Evolutionary conservation across 495 filamentous ascomycete species (phyloP), one percentile per base, ranked within the genome.

Genomic region (Lindgomyces ingoldianus): DNA sequence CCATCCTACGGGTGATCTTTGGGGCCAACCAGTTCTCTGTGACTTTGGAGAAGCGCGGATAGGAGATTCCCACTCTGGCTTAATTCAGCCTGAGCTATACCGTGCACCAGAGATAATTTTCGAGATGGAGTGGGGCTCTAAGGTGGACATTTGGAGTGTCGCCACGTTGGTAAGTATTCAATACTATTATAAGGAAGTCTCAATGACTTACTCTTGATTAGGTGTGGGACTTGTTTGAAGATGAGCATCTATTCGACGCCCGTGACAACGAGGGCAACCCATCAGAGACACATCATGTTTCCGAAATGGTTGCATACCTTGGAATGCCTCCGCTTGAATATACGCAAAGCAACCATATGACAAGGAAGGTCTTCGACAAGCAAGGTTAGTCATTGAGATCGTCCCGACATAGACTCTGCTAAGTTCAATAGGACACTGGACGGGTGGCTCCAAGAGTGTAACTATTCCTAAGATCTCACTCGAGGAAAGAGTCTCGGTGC

Each of bases 271-370:
- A 60, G 11, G 1, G 14, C 30, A 65, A 71, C 44, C 70, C 73
- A 30, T 65, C 60, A 26, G 16, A 51, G 1, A 59, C 57, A n/a
- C 62, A 61, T 25, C 75, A 73, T 33, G 47, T 74, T 49, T 72
- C 73, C n/a, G 71, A 77, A 62, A 75, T 77, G 70, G 67, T 76
- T 48, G 67, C 68, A 21, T 65, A 72, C 45, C 56, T 77, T 33
- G 75, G 74, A 25, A 57, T 70, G 21, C 75, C 73, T 18, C 74
- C 74, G 14, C 62, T 68, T 49, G 70, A 77, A 46, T 75, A 73
- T 50, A 58, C 72, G 22, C 51, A 45, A 54, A 69, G 70, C 48
- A 75, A 65, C 64, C 11, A 72, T 49, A 62, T 61, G 18, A 68
- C 67, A 53, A 67, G 65, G 4, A 64, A 70, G n/a, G 70, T 72